Evolutionary conservation across 164 flowering plant species (phyloP), one percentile per base, ranked within the genome.

Genomic region (Taxillus chinensis): DNA sequence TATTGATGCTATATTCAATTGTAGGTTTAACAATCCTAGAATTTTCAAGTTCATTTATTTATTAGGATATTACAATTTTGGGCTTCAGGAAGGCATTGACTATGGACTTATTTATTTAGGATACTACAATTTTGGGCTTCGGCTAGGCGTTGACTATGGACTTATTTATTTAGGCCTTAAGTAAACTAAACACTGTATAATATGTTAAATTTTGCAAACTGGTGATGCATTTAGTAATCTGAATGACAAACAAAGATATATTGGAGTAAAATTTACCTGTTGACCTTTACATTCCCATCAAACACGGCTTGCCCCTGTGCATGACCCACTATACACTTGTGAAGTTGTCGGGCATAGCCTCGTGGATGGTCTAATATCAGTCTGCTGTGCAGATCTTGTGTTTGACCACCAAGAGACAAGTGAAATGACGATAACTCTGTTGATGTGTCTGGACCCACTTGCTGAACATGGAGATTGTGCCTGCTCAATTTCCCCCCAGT

Each of bases 271-370:
- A 43, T 11, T 86, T 86, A 90, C 98, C 93, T 90, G 79, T 88
- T 88, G 64, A 93, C 97, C 68, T 76, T 73, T 51, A 93, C 74
- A 41, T 90, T 88, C 62, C 98, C 98, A 74, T 90, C 96, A 66
- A 90, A 90, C 49, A 93, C 88, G 62, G 85, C 95, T 69, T 88
- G 90, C 38, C 96, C 92, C 3, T 45, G 74, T 8, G 96, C 75
- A 75, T 88, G 87, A 62, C 87, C 85, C 37, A 87, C 97, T 59
- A 93, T 93, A 75, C 92, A 88, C 72, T 93, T 93, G 76, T 93
- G 98, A 71, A 90, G 85, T 73, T 93, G 97, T 14, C 77, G 75
- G 43, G 90, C 71, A 64, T 65, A 60, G 45, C 90, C 97, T 63
- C 91, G 76, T 45, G 98, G 98, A 76, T 92, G 87, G 69, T 92